Evolutionary conservation across 2,329 filamentous ascomycete genomes (phyloP), one percentile per base, ranked within the genome.

Genomic region (Claviceps fusiformis): DNA sequence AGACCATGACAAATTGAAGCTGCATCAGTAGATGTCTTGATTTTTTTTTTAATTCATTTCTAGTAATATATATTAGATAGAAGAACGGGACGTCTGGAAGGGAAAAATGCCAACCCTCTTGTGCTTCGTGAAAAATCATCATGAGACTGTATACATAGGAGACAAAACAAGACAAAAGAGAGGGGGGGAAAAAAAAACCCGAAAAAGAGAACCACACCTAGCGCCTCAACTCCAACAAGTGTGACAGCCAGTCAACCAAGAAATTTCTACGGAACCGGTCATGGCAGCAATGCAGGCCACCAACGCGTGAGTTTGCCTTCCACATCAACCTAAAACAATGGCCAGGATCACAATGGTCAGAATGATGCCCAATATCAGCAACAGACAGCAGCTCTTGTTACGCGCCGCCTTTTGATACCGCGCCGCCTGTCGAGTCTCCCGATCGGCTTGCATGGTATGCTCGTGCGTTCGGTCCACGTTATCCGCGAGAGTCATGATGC

Each of bases 341-440:
- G 93, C 95, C 62, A 98, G 73, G 57, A 98, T 77, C 48, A 98
- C 85, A 62, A 98, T 89, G 3, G 89, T 86, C 64, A 97, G 70
- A 57, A 98, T 93, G 50, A 98, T 81, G 1, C 87, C 85, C 65
- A 98, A 69, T 57, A 98, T 92, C 52, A 98, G 71, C 64, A 98
- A 71, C 67, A 98, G 73, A 68, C 91, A 96, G 69, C 92, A 98
- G 45, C 89, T 88, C 77, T 95, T 96, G 72, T 89, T 93, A 60
- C 95, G 81, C 33, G 93, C 93, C 59, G 89, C 91, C 79, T 91
- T 95, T 76, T 98, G 95, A 71, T 97, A 95, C 63, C 89, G 78
- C 59, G 86, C 89, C 19, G 93, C 93, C 63, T 86, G 86, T 59
- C 88, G 80, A 62, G 95, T 77, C 72, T 98, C 92, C 55, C 84